phyloP scores from a whole-genome alignment of 2,329 filamentous ascomycete species.

The Diplodia scrobiculata region DNA sequence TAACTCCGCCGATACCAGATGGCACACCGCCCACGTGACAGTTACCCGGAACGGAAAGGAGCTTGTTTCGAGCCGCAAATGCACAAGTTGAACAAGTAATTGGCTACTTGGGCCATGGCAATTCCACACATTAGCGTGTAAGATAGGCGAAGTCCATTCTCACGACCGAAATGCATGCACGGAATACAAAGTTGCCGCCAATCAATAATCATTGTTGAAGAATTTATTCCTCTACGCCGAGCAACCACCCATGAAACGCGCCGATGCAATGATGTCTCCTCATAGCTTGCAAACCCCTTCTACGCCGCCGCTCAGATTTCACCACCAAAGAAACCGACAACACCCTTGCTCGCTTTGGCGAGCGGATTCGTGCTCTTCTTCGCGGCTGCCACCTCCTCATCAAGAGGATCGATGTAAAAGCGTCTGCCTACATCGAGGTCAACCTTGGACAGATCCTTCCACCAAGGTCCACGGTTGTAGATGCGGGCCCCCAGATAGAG shows the following conservation, averaged over 20 bases:
- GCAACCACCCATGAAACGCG: background rate
- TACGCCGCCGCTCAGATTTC: background rate
- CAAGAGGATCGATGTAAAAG: slow-evolving; percentile 34
- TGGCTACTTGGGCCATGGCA: too few relatives aligned
- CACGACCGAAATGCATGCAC: background rate
- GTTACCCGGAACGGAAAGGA: background rate
- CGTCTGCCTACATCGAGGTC: slow-evolving; percentile 42
- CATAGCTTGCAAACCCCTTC: background rate
- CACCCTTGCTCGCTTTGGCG: slow-evolving; percentile 22
- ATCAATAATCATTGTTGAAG: slow-evolving; percentile 2
- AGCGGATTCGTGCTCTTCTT: slow-evolving; percentile 18
- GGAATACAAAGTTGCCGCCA: background rate
- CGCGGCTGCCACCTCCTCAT: slow-evolving; percentile 30
- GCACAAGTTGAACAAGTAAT: background rate
- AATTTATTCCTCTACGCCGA: background rate
- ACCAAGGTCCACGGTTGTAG: slow-evolving; percentile 46
- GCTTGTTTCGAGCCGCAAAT: background rate
- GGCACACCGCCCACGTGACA: background rate
- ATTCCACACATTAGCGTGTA: too few relatives aligned
- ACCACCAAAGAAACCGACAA: slow-evolving; percentile 28
- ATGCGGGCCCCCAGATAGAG: slow-evolving; percentile 47
- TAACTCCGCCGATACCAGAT: slow-evolving; percentile 8
- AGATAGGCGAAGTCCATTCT: background rate
- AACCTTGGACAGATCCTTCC: slow-evolving; percentile 41
- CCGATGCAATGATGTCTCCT: slow-evolving; percentile 3